A percentile compares a stretch with the other conserved stretches of the same genome.
Conservation (phyloP, 2,329 filamentous ascomycete species). For the Fusarium falciforme region DNA sequence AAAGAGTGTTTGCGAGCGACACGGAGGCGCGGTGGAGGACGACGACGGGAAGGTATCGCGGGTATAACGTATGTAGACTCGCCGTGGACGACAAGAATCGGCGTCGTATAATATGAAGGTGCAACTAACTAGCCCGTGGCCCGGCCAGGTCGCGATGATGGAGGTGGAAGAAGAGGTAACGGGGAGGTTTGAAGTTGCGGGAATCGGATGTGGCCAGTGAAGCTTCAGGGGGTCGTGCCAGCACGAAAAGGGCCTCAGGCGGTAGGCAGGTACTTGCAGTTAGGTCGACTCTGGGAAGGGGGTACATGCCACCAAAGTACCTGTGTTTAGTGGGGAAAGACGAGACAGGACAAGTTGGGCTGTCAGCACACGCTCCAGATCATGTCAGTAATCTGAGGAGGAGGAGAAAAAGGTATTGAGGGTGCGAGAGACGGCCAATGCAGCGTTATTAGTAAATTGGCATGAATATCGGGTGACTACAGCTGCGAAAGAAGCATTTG, state of each 20-base stretch:
- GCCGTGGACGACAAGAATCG: constrained; percentile 36
- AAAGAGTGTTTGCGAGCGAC: constrained; percentile 33
- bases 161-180: constrained; percentile 39
- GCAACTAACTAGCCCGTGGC: constrained; percentile 51
- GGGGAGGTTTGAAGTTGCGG: constrained; percentile 37
- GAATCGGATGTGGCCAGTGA: constrained; percentile 40
- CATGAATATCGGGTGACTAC: background rate
- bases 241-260: constrained; percentile 35
- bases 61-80: constrained; percentile 17
- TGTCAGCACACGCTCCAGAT: constrained; percentile 33
- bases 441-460: background rate
- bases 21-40: constrained; percentile 28
- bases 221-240: constrained; percentile 39
- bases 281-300: background rate
- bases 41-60: constrained; percentile 18
- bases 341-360: constrained; percentile 7
- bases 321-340: constrained; percentile 29
- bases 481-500: background rate
- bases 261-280: background rate
- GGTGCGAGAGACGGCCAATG: background rate
- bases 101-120: constrained; percentile 35
- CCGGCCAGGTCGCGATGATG: constrained; percentile 50
- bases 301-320: constrained; percentile 6
- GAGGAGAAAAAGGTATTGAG: background rate
- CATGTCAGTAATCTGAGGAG: constrained; percentile 29